phyloP scores from a whole-genome alignment of 2,329 filamentous ascomycete genomes.

The Alternaria alternata region DNA sequence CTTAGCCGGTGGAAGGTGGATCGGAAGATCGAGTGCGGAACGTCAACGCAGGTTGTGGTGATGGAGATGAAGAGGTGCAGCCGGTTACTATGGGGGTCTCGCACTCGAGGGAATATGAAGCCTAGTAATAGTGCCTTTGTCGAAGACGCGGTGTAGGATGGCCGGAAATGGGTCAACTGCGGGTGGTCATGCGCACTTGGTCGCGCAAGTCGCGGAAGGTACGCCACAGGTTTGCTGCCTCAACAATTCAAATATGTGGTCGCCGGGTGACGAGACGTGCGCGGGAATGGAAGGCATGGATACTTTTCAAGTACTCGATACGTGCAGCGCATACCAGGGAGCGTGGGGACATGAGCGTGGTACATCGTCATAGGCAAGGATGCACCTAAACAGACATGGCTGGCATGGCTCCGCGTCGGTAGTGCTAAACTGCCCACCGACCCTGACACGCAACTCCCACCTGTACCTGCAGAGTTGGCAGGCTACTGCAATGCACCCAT shows the following conservation, averaged over 20 bases:
- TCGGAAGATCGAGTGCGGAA: conserved; percentile 7
- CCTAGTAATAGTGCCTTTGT: conserved; percentile 19
- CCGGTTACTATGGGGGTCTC: conserved; percentile 4
- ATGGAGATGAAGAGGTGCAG: conserved; percentile 6
- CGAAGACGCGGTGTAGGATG: conserved; percentile 25
- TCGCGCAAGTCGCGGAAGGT: conserved; percentile 31
- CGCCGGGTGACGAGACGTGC: background rate
- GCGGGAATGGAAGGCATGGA: background rate
- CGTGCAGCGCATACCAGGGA: conserved; percentile 12
- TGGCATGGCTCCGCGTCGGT: conserved; percentile 14
- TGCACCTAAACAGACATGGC: conserved; percentile 27
- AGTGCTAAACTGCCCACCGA: conserved; percentile 5
- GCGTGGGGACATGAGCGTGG: conserved; percentile 19
- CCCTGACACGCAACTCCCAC: conserved; percentile 2
- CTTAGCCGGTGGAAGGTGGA: conserved; percentile 22
- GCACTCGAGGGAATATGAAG: conserved; percentile 1
- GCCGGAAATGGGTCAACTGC: conserved; percentile 18
- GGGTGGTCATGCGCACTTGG: conserved; percentile 30
- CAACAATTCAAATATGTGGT: background rate
- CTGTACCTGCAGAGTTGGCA: conserved; percentile 23
- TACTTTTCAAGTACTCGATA: conserved; percentile 3
- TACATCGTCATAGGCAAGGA: conserved; percentile 24
- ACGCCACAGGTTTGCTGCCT: conserved; percentile 18
- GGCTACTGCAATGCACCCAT: conserved; percentile 15
- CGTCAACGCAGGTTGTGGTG: background rate